Percentiles rank a stretch among this genome's conserved stretches.
Conservation (phyloP, 192 early-diverging fungal species). For the Coemansia sp. region DNA sequence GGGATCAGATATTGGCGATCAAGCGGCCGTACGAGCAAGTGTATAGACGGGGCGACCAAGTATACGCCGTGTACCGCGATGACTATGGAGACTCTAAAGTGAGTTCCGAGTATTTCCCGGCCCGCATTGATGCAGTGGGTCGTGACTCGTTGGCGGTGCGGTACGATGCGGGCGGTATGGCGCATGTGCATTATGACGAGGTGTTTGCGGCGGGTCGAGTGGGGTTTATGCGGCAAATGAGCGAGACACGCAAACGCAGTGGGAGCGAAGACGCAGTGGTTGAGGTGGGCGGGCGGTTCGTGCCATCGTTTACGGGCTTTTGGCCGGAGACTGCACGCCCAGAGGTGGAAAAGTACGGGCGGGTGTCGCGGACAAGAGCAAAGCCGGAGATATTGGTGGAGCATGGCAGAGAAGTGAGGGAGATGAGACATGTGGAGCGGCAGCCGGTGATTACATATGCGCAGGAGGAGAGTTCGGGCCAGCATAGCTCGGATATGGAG, state of each 20-base stretch:
- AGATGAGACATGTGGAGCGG: neutral
- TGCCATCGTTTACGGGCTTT: slow-evolving; percentile 52
- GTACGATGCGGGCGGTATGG: slow-evolving; percentile 31
- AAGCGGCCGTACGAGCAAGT: slow-evolving; percentile 40
- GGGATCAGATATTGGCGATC: slow-evolving; percentile 47
- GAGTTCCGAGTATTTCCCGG: slow-evolving; percentile 49
- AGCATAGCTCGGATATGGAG: slow-evolving; percentile 44
- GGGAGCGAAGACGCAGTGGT: slow-evolving; percentile 18
- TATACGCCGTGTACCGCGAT: slow-evolving; percentile 47
- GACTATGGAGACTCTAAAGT: slow-evolving; percentile 33
- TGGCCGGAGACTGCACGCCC: slow-evolving; percentile 37
- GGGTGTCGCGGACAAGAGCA: slow-evolving; percentile 34
- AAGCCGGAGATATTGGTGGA: slow-evolving; percentile 26
- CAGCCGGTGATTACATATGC: neutral
- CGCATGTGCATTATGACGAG: slow-evolving; percentile 52
- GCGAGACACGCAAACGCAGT: slow-evolving; percentile 22
- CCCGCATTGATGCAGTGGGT: slow-evolving; percentile 20
- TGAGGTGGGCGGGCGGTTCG: slow-evolving; percentile 11
- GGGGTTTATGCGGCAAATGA: slow-evolving; percentile 41
- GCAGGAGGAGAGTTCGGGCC: neutral
- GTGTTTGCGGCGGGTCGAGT: slow-evolving; percentile 44
- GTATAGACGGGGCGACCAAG: slow-evolving; percentile 43
- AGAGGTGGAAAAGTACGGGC: slow-evolving; percentile 28
- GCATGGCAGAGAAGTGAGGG: neutral
- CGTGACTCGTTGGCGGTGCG: slow-evolving; percentile 26